Conservation (phyloP, 2,329 filamentous ascomycete species). For the Cordyceps cateniannulata region DNA sequence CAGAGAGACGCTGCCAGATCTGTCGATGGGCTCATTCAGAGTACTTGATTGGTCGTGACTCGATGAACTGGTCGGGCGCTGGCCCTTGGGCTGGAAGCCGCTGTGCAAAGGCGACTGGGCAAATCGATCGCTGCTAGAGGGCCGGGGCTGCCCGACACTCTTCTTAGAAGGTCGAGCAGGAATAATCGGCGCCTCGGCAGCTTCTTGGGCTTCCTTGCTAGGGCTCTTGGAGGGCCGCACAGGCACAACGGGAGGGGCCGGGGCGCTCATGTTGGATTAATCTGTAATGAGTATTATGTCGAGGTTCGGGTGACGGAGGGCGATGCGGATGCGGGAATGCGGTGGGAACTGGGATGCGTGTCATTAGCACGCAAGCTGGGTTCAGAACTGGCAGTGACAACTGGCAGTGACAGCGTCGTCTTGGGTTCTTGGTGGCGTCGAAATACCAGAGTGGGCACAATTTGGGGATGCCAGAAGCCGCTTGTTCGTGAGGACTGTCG, state of each 20-base stretch:
- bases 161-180: constrained; percentile 71
- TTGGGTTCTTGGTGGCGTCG: not conserved
- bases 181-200: constrained; percentile 40
- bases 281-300: not conserved
- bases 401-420: not conserved
- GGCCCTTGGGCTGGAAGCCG: constrained; percentile 45
- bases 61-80: constrained; percentile 26
- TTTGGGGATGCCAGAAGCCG: not conserved
- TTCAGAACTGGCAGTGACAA: not conserved
- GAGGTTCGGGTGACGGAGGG: not conserved
- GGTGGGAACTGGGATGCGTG: not conserved
- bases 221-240: constrained; percentile 48
- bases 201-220: constrained; percentile 35
- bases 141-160: constrained; percentile 68
- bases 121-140: constrained; percentile 70
- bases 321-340: not conserved
- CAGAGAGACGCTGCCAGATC: constrained; percentile 71
- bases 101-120: constrained; percentile 84
- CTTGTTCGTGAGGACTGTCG: not conserved
- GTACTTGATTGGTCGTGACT: constrained; percentile 28
- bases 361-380: not conserved
- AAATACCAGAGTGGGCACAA: not conserved
- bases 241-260: constrained; percentile 47
- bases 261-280: constrained; percentile 38
- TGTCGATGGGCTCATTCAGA: constrained; percentile 41